Conservation (phyloP, 495 filamentous ascomycete species). For the Terfezia boudieri region DNA sequence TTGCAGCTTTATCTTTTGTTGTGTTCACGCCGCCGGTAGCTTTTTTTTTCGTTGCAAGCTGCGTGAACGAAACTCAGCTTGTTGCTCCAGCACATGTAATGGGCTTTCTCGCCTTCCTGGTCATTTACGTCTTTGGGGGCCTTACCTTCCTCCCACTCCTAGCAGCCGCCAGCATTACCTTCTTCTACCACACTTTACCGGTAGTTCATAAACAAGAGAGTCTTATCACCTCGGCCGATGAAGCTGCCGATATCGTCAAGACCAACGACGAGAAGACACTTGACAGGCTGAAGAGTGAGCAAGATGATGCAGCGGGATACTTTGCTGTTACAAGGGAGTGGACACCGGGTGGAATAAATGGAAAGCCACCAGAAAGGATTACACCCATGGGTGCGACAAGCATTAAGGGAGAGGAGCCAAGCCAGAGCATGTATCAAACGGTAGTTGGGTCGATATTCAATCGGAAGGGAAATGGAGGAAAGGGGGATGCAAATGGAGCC, state of each 20-base stretch:
- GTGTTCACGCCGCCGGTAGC: too few relatives aligned
- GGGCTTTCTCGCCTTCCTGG: conserved; percentile 38
- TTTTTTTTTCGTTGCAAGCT: too few relatives aligned
- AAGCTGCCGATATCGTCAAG: conserved; percentile 21
- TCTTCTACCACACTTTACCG: conserved; percentile 49
- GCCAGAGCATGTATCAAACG: conserved; percentile 83
- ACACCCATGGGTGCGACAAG: conserved; percentile 52
- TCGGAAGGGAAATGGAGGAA: conserved; percentile 36
- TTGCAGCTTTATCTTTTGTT: too few relatives aligned
- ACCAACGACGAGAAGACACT: conserved; percentile 21
- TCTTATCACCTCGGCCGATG: conserved; percentile 9
- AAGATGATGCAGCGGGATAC: conserved; percentile 78
- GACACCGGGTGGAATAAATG: conserved; percentile 70
- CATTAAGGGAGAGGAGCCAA: conserved; percentile 21
- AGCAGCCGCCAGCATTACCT: conserved; percentile 26
- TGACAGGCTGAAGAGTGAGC: conserved; percentile 33
- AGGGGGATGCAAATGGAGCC: conserved; percentile 20
- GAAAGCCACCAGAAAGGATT: conserved; percentile 69
- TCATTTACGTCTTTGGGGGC: conserved; percentile 71
- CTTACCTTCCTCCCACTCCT: conserved; percentile 71
- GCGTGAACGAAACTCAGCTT: too few relatives aligned
- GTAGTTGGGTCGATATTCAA: conserved; percentile 97
- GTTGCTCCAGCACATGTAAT: not conserved
- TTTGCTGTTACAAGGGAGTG: conserved; percentile 91
- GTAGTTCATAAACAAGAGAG: conserved; percentile 26